Percentiles rank a stretch among this genome's conserved stretches.
These are phyloP conservation scores for Cercospora beticola DNA, from an alignment of 2,329 filamentous ascomycete species.

Conservation along the genomic window DNA sequence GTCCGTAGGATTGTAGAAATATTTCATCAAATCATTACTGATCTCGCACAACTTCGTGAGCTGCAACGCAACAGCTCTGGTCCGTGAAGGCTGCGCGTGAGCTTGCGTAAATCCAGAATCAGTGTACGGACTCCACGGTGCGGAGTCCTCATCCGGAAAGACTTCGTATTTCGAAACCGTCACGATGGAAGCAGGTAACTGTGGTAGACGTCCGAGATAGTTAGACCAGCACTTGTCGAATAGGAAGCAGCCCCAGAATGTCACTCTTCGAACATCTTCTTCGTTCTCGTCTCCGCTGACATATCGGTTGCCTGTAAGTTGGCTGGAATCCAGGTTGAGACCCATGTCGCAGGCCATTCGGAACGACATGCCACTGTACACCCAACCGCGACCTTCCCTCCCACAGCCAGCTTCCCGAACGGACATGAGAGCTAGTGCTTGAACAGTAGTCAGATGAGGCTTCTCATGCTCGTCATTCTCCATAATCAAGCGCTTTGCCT, in stretches of 20 bases:
- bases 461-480: conserved; percentile 93
- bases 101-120: conserved; percentile 75
- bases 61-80: conserved; percentile 76
- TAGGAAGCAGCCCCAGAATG: conserved; percentile 97
- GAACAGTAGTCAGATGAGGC: conserved; percentile 82
- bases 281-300: conserved; percentile 67
- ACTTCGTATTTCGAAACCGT: conserved; percentile 88
- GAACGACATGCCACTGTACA: conserved; percentile 97
- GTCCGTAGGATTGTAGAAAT: conserved; percentile 82
- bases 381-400: conserved; percentile 93
- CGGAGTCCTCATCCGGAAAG: conserved; percentile 82
- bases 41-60: conserved; percentile 86
- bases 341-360: conserved; percentile 95
- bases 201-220: conserved; percentile 87
- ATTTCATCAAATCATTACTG: conserved; percentile 81
- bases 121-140: conserved; percentile 83
- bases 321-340: conserved; percentile 77
- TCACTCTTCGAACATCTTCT: conserved; percentile 83
- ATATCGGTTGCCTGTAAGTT: conserved; percentile 53
- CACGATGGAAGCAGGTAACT: conserved; percentile 74
- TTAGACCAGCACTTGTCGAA: conserved; percentile 99
- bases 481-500: conserved; percentile 84
- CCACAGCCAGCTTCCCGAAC: conserved; percentile 94
- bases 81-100: conserved; percentile 76
- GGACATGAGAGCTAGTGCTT: conserved; percentile 92